A percentile compares a stretch with the other conserved stretches of the same genome.
Evolutionary conservation across 345 rosid species (phyloP).

Genomic region (Pistacia integerrima): DNA sequence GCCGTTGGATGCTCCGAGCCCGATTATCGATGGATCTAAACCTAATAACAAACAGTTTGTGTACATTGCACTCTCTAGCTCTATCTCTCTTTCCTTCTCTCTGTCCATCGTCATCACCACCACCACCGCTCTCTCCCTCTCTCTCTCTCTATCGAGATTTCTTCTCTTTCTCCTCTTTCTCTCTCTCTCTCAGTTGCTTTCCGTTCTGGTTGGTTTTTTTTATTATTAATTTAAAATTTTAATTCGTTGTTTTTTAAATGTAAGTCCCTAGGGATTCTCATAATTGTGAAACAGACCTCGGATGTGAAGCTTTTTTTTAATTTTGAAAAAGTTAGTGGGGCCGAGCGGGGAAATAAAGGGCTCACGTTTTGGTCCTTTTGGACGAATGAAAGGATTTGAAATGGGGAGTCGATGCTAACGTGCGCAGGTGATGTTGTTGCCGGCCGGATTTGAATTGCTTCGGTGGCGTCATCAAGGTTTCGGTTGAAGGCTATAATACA

Average conservation of each 20-base stretch:
- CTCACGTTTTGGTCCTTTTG: constrained; percentile 4
- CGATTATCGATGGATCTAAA: constrained; percentile 90
- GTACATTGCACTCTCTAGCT: constrained; percentile 99
- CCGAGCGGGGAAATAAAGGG: constrained; percentile 1
- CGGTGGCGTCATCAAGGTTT: constrained; percentile 11
- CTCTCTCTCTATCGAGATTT: constrained; percentile 13
- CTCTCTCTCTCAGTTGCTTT: background rate
- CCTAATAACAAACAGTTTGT: constrained; percentile 94
- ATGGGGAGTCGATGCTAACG: constrained; percentile 13
- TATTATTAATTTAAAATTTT: constrained; percentile 16
- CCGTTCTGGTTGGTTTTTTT: constrained; percentile 29
- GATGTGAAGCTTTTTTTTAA: background rate
- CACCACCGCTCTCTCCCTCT: constrained; percentile 12
- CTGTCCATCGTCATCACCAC: constrained; percentile 94
- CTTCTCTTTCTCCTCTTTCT: constrained; percentile 1
- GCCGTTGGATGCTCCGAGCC: constrained; percentile 78
- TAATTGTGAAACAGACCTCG: constrained; percentile 20
- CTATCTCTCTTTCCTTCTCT: constrained; percentile 99
- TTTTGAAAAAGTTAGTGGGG: background rate
- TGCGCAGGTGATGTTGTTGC: constrained; percentile 21
- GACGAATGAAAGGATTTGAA: constrained; percentile 1
- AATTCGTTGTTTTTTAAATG: constrained; percentile 24
- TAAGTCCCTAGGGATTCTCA: constrained; percentile 19
- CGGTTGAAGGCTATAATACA: background rate
- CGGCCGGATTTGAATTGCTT: constrained; percentile 22